Conservation (phyloP, 805 yeast species). For the Kodamaea restingae region DNA sequence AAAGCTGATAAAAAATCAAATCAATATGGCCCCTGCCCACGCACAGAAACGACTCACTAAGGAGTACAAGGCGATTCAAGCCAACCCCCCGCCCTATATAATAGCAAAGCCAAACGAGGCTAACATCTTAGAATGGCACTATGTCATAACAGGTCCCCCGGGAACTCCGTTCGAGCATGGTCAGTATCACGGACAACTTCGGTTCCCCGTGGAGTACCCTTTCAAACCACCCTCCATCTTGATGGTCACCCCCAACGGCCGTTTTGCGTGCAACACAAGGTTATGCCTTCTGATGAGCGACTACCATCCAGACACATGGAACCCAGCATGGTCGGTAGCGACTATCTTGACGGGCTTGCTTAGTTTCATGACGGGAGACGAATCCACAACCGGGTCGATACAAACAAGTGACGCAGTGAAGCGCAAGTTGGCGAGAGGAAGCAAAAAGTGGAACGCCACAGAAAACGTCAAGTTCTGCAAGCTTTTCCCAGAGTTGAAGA, state of each 20-base stretch:
- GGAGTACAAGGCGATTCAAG: constrained; percentile 74
- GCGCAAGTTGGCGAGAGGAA: constrained; percentile 52
- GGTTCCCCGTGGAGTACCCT: constrained; percentile 83
- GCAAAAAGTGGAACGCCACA: constrained; percentile 55
- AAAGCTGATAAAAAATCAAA: not conserved
- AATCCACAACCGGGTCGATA: constrained; percentile 80
- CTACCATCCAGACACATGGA: constrained; percentile 93
- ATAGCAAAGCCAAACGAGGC: constrained; percentile 82
- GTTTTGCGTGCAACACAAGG: constrained; percentile 76
- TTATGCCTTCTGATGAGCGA: constrained; percentile 91
- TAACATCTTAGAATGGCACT: constrained; percentile 92
- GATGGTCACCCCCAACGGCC: constrained; percentile 86
- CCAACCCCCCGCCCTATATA: constrained; percentile 81
- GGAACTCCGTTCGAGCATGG: constrained; percentile 83
- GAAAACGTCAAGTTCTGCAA: constrained; percentile 54
- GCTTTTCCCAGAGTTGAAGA: constrained; percentile 68
- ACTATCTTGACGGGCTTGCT: constrained; percentile 83
- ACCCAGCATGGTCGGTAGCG: constrained; percentile 92
- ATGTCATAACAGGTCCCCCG: constrained; percentile 87
- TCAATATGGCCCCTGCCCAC: constrained; percentile 36
- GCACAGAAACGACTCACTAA: constrained; percentile 56
- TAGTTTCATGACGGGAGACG: constrained; percentile 89
- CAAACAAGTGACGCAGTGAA: constrained; percentile 57
- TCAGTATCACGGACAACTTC: constrained; percentile 83
- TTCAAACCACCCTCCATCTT: constrained; percentile 88